A percentile compares a stretch with the other conserved stretches of the same genome.
phyloP scores from a whole-genome alignment of 768 basidiomycete genomes.

The Tephrocybe sp. region DNA sequence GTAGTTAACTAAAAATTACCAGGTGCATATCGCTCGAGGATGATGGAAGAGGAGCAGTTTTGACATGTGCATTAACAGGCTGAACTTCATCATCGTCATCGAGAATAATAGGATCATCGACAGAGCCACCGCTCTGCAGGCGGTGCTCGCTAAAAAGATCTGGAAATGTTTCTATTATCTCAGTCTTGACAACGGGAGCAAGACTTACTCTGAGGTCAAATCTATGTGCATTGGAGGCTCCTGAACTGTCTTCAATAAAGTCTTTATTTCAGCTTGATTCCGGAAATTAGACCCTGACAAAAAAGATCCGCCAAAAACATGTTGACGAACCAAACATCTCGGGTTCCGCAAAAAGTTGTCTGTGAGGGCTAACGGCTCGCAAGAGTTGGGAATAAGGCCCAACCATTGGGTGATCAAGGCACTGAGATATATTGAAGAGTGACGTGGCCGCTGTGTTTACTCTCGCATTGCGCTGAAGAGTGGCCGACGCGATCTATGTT shows the following conservation, averaged over 20 bases:
- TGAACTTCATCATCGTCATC: not conserved
- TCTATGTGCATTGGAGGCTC: slow-evolving; percentile 1
- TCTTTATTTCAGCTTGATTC: slow-evolving; percentile 10
- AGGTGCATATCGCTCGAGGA: not conserved
- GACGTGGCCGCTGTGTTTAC: slow-evolving; percentile 15
- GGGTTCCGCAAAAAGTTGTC: slow-evolving; percentile 31
- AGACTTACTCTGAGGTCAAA: slow-evolving; percentile 6
- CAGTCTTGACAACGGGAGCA: slow-evolving; percentile 3
- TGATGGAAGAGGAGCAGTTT: not conserved
- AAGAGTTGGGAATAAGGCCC: slow-evolving; percentile 34
- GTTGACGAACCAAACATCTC: slow-evolving; percentile 27
- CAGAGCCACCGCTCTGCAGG: not conserved
- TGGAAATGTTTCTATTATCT: slow-evolving; percentile 5
- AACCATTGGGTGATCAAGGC: slow-evolving; percentile 30
- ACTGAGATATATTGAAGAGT: slow-evolving; percentile 30
- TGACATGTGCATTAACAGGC: not conserved
- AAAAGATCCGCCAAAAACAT: not conserved
- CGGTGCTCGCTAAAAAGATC: not conserved
- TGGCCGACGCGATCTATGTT: slow-evolving; percentile 35
- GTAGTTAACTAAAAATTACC: not conserved
- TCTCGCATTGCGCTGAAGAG: slow-evolving; percentile 30
- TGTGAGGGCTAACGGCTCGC: slow-evolving; percentile 26
- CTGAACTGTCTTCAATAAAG: slow-evolving; percentile 12
- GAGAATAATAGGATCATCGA: slow-evolving; percentile 1
- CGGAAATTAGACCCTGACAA: not conserved